Base-by-base conservation (phyloP, 306 rosid species). In the Senna tora region DNA sequence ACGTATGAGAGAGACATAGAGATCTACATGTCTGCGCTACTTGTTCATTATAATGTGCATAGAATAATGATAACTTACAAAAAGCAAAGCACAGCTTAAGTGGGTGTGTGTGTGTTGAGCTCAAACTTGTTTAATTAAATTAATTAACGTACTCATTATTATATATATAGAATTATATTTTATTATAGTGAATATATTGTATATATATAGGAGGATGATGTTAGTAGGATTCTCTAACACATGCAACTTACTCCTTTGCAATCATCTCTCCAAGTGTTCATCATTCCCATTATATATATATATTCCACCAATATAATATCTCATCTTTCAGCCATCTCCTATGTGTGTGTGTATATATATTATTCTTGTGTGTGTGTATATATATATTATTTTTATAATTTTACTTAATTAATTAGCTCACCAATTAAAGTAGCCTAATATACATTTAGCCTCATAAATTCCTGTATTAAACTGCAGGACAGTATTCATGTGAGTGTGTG, bases 221-320 rank as follows among this genome's bases (percentile, higher is more conserved):
- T 75, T 82, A 83, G 77, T 83, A 62, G 75, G 92, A 92, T 89
- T 86, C 94, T 86, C 78, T 67, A 75, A 85, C 96, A 85, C 92
- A 89, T 89, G 97, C 89, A 85, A 71, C 84, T 66, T 83, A 80
- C 88, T 69, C 87, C 75, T 87, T 85, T 69, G 85, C 64, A 90
- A 93, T 90, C 90, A 93, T 92, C 84, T 77, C 79, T 76, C 90
- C 95, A 82, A 84, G 84, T 82, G 83, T 80, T 85, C 54, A 79
- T 78, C 90, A 84, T 82, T 85, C 92, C 86, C 80, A n/a, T n/a
- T n/a, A n/a, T n/a, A n/a, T n/a, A n/a, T n/a, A n/a, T n/a, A n/a
- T n/a, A n/a, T 28, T 91, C 91, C 73, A 81, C 79, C 33, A 55
- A 81, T 34, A 75, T 59, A 74, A 67, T n/a, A n/a, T n/a, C 1